These are phyloP conservation scores for Fomes fomentarius DNA, from an alignment of 1,284 basidiomycete species.

Conservation along the genomic window DNA sequence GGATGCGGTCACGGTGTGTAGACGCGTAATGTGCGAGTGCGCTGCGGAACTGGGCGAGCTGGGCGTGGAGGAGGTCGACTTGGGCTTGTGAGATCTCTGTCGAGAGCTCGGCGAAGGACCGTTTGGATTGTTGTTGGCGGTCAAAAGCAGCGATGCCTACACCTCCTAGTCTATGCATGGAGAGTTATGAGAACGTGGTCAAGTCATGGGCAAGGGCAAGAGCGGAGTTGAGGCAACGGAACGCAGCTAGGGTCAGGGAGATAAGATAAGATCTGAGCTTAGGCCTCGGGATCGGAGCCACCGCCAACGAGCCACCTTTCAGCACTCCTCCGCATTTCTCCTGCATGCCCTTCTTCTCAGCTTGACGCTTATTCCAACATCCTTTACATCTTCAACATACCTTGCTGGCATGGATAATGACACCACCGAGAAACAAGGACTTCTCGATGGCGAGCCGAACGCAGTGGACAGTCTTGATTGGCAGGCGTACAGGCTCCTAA, in stretches of 20 bases:
- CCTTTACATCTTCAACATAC: not conserved
- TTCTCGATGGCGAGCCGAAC: not conserved
- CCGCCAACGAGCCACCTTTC: not conserved
- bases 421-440: not conserved
- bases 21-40: conserved; percentile 83
- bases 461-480: conserved; percentile 41
- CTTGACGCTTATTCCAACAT: not conserved
- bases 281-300: not conserved
- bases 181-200: not conserved
- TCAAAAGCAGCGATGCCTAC: conserved; percentile 80
- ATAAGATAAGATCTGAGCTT: not conserved
- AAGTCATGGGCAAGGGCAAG: not conserved
- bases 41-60: conserved; percentile 85
- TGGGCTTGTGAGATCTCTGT: conserved; percentile 78
- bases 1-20: conserved; percentile 85
- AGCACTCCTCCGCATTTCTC: not conserved
- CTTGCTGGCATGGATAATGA: not conserved
- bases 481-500: conserved; percentile 49
- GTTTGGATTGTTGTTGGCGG: conserved; percentile 69
- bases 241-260: not conserved
- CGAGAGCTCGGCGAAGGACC: conserved; percentile 83
- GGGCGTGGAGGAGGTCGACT: conserved; percentile 77
- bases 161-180: conserved; percentile 71
- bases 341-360: not conserved
- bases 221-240: not conserved